Evolutionary conservation across 2,329 filamentous ascomycete genomes (phyloP), one percentile per base, ranked within the genome.

Genomic region (Aspergillus hiratsukae): DNA sequence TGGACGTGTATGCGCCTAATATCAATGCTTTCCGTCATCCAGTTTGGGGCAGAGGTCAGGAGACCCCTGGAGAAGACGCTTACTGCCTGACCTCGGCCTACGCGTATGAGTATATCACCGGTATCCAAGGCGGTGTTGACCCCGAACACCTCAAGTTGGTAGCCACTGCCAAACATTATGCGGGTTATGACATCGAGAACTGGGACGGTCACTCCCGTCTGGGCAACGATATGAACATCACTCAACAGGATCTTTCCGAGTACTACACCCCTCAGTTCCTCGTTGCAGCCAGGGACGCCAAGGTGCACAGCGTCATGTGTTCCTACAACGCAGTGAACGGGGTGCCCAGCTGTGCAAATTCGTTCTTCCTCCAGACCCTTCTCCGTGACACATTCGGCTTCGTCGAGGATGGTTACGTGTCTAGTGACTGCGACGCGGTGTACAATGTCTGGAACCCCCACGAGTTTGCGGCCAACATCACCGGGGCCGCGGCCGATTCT

Each of bases 251-350:
- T 58, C 72, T 89, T 4, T 78, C 81, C 0, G 86, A 88, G 63
- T 89, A 88, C 71, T 89, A 87, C 64, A 77, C 87, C 43, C 85
- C 83, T 1, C 80, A 85, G 0, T 89, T 89, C 72, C 76, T 86
- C 64, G 79, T 79, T 67, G 88, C 86, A 68, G 83, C 80, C 48
- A 76, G 81, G 10, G 82, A 86, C 64, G 79, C 80, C 3, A 77
- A 80, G 48, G 81, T 23, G 3, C 76, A 78, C 17, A 85, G 84
- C 35, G 75, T 86, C 60, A 86, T 86, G 83, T 85, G 83, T 63
- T 80, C 79, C 0, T 86, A 86, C 67, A 86, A 89, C 60, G 75
- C 84, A 0, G 76, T 89, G 43, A 87, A 89, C 55, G 87, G 87
- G 0, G 78, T 84, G 0, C 86, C 87, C 0, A 80, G 84, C 2